phyloP scores from a whole-genome alignment of 1,284 basidiomycete species.

The Ustilago curta region DNA sequence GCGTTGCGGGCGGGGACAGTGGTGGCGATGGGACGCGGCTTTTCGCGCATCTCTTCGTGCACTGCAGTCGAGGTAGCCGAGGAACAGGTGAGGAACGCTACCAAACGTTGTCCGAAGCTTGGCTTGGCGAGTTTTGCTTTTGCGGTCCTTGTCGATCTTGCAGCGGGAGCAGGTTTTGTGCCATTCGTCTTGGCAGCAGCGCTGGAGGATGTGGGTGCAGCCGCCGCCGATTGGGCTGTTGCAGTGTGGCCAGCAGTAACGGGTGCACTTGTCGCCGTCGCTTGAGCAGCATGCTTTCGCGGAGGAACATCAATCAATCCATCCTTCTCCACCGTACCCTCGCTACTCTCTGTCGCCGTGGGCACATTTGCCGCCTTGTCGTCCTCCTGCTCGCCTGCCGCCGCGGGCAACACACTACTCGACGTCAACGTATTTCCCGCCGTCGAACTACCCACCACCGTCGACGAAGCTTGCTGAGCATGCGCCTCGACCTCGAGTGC shows the following conservation, averaged over 20 bases:
- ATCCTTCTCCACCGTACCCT: slow-evolving; percentile 42
- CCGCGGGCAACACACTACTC: slow-evolving; percentile 1
- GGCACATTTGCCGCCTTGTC: not conserved
- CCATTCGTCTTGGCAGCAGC: slow-evolving; percentile 4
- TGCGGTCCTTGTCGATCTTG: slow-evolving; percentile 11
- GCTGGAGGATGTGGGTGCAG: slow-evolving; percentile 2
- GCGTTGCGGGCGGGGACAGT: slow-evolving; percentile 11
- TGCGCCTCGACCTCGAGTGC: slow-evolving; percentile 10
- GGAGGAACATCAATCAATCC: slow-evolving; percentile 34
- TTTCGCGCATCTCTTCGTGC: slow-evolving; percentile 42
- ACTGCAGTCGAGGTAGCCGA: slow-evolving; percentile 29
- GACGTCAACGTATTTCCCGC: slow-evolving; percentile 30
- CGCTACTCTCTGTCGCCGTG: slow-evolving; percentile 28
- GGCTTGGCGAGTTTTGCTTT: slow-evolving; percentile 15
- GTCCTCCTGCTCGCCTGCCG: not conserved
- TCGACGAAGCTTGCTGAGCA: slow-evolving; percentile 41
- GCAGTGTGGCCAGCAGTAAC: not conserved
- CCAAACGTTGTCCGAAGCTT: slow-evolving; percentile 29
- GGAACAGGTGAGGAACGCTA: slow-evolving; percentile 58
- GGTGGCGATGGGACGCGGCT: slow-evolving; percentile 15
- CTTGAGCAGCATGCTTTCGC: slow-evolving; percentile 13
- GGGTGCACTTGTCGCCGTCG: not conserved
- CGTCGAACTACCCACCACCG: slow-evolving; percentile 32
- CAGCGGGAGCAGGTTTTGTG: slow-evolving; percentile 12
- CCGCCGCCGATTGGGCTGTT: not conserved